Percentiles rank a stretch among this genome's conserved stretches.
phyloP scores from a whole-genome alignment of 1,139 yeast genomes.

The Scheffersomyces parashehatae region DNA sequence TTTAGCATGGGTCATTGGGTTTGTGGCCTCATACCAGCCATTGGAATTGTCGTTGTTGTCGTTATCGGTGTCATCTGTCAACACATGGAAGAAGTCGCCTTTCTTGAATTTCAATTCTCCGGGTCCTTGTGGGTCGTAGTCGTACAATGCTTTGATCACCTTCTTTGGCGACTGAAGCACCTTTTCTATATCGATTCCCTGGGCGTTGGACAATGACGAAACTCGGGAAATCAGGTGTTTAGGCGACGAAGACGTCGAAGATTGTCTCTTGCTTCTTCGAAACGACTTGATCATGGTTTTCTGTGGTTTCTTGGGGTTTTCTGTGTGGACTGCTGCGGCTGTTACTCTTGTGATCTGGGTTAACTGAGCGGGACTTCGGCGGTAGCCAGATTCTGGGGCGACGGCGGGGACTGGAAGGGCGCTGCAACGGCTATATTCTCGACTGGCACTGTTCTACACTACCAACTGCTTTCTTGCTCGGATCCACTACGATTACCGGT shows the following conservation, averaged over 20 bases:
- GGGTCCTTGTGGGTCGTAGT: constrained; percentile 76
- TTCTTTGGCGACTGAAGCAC: constrained; percentile 62
- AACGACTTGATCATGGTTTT: constrained; percentile 41
- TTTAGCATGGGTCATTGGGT: constrained; percentile 72
- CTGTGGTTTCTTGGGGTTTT: too few relatives aligned
- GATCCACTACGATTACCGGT: too few relatives aligned
- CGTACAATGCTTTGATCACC: constrained; percentile 80
- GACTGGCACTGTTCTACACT: too few relatives aligned
- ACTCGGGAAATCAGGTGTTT: constrained; percentile 39
- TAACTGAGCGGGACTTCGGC: too few relatives aligned
- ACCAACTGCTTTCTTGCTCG: too few relatives aligned
- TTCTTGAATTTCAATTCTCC: constrained; percentile 76
- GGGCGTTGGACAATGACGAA: constrained; percentile 17
- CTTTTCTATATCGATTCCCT: constrained; percentile 13
- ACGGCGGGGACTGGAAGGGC: too few relatives aligned
- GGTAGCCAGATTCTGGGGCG: too few relatives aligned
- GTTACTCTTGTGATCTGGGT: too few relatives aligned
- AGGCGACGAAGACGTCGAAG: constrained; percentile 36
- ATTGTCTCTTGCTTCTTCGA: constrained; percentile 42
- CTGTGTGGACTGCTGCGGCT: too few relatives aligned
- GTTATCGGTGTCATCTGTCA: constrained; percentile 55
- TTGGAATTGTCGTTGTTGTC: constrained; percentile 32
- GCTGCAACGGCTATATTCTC: too few relatives aligned
- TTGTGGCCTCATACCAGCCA: constrained; percentile 88
- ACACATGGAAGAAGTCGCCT: constrained; percentile 89